Conservation (phyloP, 208 protist species). For the Crithidia fasciculata region DNA sequence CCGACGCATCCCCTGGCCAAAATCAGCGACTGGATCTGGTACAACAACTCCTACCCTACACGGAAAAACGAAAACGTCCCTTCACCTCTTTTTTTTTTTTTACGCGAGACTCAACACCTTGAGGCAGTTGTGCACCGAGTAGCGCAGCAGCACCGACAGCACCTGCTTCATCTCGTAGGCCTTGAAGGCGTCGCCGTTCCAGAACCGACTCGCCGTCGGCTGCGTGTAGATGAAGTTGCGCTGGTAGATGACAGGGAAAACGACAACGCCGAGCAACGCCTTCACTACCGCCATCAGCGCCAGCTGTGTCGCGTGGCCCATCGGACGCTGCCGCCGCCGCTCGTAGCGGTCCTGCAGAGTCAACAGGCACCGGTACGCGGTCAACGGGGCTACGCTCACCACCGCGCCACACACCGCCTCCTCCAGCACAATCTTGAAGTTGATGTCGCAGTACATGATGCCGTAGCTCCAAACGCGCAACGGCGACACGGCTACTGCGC, state of each 20-base stretch:
- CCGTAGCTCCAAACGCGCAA: constrained; percentile 74
- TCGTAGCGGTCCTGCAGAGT: constrained; percentile 49
- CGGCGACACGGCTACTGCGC: constrained; percentile 49
- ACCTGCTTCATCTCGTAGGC: constrained; percentile 69
- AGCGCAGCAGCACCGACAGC: constrained; percentile 58
- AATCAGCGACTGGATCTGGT: neutral
- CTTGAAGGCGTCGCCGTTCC: constrained; percentile 47
- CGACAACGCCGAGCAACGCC: constrained; percentile 55
- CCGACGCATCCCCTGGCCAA: too few species aligned
- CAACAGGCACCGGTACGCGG: constrained; percentile 42
- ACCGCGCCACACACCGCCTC: constrained; percentile 61
- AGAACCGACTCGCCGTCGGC: constrained; percentile 50
- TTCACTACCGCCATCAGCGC: constrained; percentile 52
- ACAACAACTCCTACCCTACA: too few species aligned
- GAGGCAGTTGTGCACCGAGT: constrained; percentile 40
- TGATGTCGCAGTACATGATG: constrained; percentile 57
- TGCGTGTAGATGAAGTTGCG: constrained; percentile 59
- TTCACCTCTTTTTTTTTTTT: neutral
- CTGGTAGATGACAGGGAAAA: constrained; percentile 75
- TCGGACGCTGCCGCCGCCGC: constrained; percentile 29
- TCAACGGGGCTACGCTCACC: constrained; percentile 46
- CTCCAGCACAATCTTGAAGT: constrained; percentile 72
- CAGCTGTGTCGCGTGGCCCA: constrained; percentile 37
- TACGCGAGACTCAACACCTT: constrained; percentile 31
- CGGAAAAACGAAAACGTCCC: neutral